Percentiles rank a stretch among this genome's conserved stretches.
Evolutionary conservation across 2,329 filamentous ascomycete genomes (phyloP).

Genomic region (Colletotrichum liaoningense): DNA sequence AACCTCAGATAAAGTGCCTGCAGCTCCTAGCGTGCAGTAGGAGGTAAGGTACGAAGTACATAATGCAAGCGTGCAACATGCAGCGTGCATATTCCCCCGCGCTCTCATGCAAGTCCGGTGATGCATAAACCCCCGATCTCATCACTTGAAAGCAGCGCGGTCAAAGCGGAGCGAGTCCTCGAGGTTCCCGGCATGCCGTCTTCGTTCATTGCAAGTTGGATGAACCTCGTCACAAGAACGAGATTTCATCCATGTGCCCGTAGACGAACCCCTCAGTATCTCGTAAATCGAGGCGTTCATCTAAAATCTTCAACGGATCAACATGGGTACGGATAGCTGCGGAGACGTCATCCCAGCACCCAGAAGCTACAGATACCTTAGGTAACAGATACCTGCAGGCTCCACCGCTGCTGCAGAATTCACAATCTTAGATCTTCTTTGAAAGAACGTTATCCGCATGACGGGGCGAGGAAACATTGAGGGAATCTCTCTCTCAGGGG

Average conservation of each 20-base stretch:
- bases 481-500: too few relatives aligned
- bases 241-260: background rate
- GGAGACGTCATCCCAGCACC: background rate
- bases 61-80: background rate
- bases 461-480: too few relatives aligned
- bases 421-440: too few relatives aligned
- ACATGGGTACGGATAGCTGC: background rate
- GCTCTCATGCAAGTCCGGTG: background rate
- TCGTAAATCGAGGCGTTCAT: background rate
- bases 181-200: too few relatives aligned
- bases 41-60: too few relatives aligned
- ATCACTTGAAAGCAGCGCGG: background rate
- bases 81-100: background rate
- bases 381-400: too few relatives aligned
- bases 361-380: too few relatives aligned
- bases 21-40: background rate
- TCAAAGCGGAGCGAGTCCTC: conserved; percentile 8
- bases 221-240: too few relatives aligned
- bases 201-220: too few relatives aligned
- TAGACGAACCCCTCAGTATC: background rate
- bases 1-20: conserved; percentile 11
- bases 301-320: background rate
- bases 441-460: too few relatives aligned
- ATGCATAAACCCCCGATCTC: background rate
- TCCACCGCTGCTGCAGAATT: too few relatives aligned